These are phyloP conservation scores for Globisporangium echinulatum DNA, from an alignment of 352 stramenopile genomes.

Conservation along the genomic window DNA sequence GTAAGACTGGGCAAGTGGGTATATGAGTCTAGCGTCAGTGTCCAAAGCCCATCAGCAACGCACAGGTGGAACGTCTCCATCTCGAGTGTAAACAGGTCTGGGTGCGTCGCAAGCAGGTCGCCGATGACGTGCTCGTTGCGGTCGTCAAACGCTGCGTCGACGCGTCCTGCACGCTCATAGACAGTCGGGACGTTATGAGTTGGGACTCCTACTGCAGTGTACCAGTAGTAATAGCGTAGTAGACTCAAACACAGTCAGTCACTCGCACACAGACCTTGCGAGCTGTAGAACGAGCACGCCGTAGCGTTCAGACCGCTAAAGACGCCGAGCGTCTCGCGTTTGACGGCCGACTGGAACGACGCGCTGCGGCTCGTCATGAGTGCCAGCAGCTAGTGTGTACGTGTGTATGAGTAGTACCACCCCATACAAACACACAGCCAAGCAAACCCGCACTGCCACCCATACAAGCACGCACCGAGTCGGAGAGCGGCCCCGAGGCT, in stretches of 20 bases:
- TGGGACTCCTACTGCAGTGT: neutral
- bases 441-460: no score
- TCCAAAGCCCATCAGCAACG: conserved; percentile 1
- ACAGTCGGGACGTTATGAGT: neutral
- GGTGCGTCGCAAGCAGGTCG: conserved; percentile 20
- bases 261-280: conserved; percentile 30
- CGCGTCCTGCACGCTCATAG: conserved; percentile 17
- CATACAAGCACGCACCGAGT: conserved; percentile 13
- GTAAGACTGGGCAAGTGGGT: no score
- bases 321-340: conserved; percentile 14
- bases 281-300: conserved; percentile 65
- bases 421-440: no score
- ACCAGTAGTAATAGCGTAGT: no score
- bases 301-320: conserved; percentile 51
- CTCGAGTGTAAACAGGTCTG: conserved; percentile 40
- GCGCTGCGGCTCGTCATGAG: conserved; percentile 7
- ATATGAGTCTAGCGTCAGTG: neutral
- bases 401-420: no score
- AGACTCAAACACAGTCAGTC: no score
- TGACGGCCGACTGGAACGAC: conserved; percentile 9
- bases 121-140: conserved; percentile 45
- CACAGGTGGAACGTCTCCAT: conserved; percentile 76
- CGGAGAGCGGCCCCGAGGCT: conserved; percentile 21
- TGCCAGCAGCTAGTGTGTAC: no score
- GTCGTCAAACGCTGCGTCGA: conserved; percentile 51